These are phyloP conservation scores for Pythium phragmiticola DNA, from an alignment of 352 stramenopile genomes.

Conservation along the genomic window DNA sequence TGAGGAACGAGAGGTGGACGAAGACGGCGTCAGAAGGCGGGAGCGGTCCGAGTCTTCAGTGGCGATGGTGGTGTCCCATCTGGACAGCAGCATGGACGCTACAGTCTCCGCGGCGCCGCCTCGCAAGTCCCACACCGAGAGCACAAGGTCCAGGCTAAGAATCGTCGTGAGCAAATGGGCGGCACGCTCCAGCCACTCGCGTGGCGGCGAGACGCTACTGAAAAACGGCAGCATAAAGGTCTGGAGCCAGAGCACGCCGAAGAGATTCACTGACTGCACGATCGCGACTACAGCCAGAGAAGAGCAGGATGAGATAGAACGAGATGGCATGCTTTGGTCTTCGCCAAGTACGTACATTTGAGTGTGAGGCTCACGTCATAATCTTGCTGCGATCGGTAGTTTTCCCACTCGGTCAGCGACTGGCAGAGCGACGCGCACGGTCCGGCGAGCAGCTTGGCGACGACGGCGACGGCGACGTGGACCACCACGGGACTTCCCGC, in stretches of 20 bases:
- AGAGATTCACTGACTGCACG: conserved; percentile 64
- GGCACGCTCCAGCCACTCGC: conserved; percentile 45
- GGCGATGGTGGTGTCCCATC: not conserved
- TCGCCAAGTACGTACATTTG: conserved; percentile 47
- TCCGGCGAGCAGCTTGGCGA: conserved; percentile 37
- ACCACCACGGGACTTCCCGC: conserved; percentile 23
- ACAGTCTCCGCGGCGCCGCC: not conserved
- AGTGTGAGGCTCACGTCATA: conserved; percentile 75
- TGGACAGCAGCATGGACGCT: not conserved
- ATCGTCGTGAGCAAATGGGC: conserved; percentile 47
- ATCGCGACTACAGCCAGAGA: conserved; percentile 35
- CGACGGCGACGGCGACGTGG: conserved; percentile 37
- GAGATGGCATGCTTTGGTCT: not conserved
- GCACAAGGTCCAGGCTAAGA: conserved; percentile 33
- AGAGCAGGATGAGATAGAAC: too few species aligned
- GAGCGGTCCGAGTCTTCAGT: not conserved
- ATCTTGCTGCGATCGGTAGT: conserved; percentile 62
- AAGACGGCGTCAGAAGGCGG: conserved; percentile 10
- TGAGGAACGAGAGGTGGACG: not conserved
- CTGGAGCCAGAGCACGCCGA: conserved; percentile 53
- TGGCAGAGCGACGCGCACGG: conserved; percentile 31
- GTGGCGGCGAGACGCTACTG: conserved; percentile 12
- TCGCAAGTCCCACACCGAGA: conserved; percentile 43
- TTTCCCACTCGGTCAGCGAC: conserved; percentile 66
- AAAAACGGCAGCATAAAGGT: conserved; percentile 41